Base-by-base conservation (phyloP, 768 basidiomycete species). In the Russula virescens region DNA sequence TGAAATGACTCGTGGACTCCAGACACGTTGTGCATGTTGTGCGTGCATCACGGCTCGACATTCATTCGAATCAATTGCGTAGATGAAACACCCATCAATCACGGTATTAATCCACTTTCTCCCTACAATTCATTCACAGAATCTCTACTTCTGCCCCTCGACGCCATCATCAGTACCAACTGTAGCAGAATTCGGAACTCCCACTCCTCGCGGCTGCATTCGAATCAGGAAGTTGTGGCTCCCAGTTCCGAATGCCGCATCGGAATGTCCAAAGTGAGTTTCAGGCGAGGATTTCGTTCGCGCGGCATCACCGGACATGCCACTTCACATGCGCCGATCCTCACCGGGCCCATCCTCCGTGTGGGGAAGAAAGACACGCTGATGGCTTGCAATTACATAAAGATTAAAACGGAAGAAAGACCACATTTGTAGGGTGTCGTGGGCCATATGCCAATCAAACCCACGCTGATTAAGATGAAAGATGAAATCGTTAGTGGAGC, bases 1-100 rank as follows among this genome's bases (percentile, higher is more conserved):
- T 63, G 62, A 63, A 31, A 58, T 42, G 35, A 56, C 51, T 63
- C 57, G 57, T 42, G 62, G 51, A 47, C 51, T 43, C n/a, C 56
- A 25, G 50, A 47, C 62, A 63, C 62, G 62, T 62, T 63, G 49
- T 45, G 28, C 50, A 25, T 43, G 31, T 59, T 34, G 48, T 42
- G 25, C 57, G 26, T 54, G 52, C 35, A 51, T 62, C 55, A 55
- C 55, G 42, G 42, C 42, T 52, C 28, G 26, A 10, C 10, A n/a
- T 61, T 35, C 19, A 28, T 46, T 28, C 9, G 4, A 38, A 38
- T 38, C 10, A 38, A 38, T 11, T 2, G 38, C 8, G 56, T 35
- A 25, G 35, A 53, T 50, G 50, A 47, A 58, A 23, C 14, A n/a
- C 26, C 47, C 25, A 55, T 61, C 54, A 45, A 61, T 61, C 60